A percentile compares a stretch with the other conserved stretches of the same genome.
These are phyloP conservation scores for Musa acuminata DNA, from an alignment of 176 grass and related monocot species.

Conservation along the genomic window DNA sequence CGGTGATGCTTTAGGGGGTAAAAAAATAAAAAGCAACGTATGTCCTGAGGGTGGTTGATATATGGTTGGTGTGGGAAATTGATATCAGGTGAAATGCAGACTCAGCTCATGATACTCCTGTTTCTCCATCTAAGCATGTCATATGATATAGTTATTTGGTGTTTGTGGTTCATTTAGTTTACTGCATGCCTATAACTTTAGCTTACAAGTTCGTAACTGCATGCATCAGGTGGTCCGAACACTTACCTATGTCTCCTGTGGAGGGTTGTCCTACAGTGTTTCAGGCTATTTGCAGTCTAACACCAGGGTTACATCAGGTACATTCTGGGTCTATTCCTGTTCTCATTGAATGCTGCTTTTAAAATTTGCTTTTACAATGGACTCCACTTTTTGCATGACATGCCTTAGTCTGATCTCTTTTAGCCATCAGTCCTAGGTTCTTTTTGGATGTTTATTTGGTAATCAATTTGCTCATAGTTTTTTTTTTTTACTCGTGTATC, in stretches of 20 bases:
- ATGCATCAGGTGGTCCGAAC: conserved; percentile 20
- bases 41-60: too few species aligned
- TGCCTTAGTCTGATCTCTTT: too few species aligned
- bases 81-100: too few species aligned
- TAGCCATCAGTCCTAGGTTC: too few species aligned
- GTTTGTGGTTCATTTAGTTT: neutral
- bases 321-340: neutral
- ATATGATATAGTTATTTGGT: too few species aligned
- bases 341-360: neutral
- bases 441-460: too few species aligned
- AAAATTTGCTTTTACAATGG: too few species aligned
- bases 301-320: conserved; percentile 28
- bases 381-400: too few species aligned
- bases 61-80: too few species aligned
- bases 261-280: conserved; percentile 26
- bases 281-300: conserved; percentile 26
- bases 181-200: neutral
- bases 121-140: neutral
- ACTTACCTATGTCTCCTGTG: conserved; percentile 23
- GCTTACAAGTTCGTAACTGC: neutral
- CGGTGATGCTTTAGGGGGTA: neutral
- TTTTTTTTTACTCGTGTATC: too few species aligned
- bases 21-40: neutral
- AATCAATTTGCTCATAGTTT: too few species aligned
- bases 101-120: too few species aligned